Percentiles rank a stretch among this genome's conserved stretches.
Evolutionary conservation across 1,139 yeast species (phyloP).

Genomic region (Barnettozyma hawaiiensis): DNA sequence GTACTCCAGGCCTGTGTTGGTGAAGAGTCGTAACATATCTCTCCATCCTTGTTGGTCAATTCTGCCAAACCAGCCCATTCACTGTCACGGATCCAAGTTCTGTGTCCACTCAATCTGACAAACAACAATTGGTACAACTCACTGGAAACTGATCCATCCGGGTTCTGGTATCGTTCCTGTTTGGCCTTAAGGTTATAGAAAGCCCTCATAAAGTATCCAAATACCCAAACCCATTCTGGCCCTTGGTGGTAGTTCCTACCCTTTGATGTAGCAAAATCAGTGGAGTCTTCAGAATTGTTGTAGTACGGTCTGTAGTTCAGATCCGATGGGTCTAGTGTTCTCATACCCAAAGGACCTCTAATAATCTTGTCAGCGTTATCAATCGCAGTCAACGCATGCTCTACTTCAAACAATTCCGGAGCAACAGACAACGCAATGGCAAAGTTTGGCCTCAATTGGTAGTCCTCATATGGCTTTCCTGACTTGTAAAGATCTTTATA

Average conservation of each 20-base stretch:
- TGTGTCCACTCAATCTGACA: constrained; percentile 56
- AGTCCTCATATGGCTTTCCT: constrained; percentile 89
- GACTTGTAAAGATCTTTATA: constrained; percentile 80
- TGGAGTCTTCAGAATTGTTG: constrained; percentile 69
- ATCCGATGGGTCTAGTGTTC: constrained; percentile 88
- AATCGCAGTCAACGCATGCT: constrained; percentile 58
- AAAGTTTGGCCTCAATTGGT: constrained; percentile 88
- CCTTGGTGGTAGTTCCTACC: constrained; percentile 98
- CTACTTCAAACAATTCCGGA: constrained; percentile 74
- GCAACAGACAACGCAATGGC: constrained; percentile 91
- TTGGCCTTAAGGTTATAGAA: constrained; percentile 49
- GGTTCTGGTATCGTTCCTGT: constrained; percentile 25
- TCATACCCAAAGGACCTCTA: constrained; percentile 89
- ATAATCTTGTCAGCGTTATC: constrained; percentile 63
- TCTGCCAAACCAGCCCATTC: constrained; percentile 95
- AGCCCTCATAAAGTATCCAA: constrained; percentile 84
- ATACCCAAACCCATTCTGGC: constrained; percentile 97
- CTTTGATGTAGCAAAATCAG: constrained; percentile 87
- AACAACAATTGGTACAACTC: constrained; percentile 43
- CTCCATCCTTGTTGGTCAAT: constrained; percentile 84
- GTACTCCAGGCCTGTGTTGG: constrained; percentile 98
- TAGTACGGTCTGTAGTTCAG: constrained; percentile 89
- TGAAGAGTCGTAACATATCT: constrained; percentile 73
- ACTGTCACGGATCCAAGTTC: constrained; percentile 62
- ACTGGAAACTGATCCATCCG: constrained; percentile 34